Conservation (phyloP, 78 protist genomes). For the Dictyostelium purpureum region DNA sequence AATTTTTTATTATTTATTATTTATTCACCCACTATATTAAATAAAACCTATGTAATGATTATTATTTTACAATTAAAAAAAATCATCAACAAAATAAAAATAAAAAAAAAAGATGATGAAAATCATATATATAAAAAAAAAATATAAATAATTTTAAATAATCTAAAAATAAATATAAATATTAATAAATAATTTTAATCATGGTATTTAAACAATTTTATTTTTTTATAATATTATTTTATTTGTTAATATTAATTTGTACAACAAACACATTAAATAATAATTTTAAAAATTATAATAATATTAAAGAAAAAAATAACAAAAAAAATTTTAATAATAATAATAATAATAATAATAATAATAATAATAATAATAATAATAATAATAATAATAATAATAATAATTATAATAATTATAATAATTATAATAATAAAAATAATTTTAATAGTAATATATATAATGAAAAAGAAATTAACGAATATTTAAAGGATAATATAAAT, state of each 20-base stretch:
- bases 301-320: background rate
- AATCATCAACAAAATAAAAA: background rate
- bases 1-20: too few species aligned
- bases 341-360: constrained; percentile 21
- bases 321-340: constrained; percentile 10
- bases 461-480: background rate
- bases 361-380: constrained; percentile 12
- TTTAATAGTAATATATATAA: background rate
- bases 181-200: too few species aligned
- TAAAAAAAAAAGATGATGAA: background rate
- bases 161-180: too few species aligned
- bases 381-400: constrained; percentile 10
- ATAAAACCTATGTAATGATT: too few species aligned
- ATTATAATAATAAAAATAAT: background rate
- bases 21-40: too few species aligned
- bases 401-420: background rate
- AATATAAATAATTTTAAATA: too few species aligned
- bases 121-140: background rate
- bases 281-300: background rate
- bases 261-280: too few species aligned
- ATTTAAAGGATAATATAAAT: background rate
- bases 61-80: too few species aligned
- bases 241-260: too few species aligned
- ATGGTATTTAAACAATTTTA: too few species aligned
- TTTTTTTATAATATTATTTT: too few species aligned